Conservation (phyloP, 495 filamentous ascomycete species). For the Neurospora sp. region DNA sequence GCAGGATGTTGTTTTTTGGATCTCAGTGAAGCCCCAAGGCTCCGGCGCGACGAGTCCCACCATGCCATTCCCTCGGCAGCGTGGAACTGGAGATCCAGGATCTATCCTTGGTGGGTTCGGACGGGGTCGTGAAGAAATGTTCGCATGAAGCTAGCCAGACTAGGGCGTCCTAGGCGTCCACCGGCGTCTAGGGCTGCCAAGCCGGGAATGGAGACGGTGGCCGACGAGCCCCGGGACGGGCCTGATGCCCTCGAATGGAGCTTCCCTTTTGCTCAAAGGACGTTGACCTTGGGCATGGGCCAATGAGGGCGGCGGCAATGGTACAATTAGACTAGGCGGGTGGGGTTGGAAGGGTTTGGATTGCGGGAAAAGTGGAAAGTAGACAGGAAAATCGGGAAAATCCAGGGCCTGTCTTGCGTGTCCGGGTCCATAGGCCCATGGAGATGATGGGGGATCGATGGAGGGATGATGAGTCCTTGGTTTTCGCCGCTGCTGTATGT, state of each 20-base stretch:
- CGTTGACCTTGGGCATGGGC: not conserved
- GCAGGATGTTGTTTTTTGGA: conserved; percentile 6
- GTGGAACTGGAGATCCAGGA: not conserved
- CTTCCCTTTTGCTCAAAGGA: not conserved
- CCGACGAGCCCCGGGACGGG: not conserved
- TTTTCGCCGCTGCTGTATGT: not conserved
- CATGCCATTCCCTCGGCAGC: conserved; percentile 15
- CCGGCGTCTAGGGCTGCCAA: not conserved
- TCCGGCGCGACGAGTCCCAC: conserved; percentile 18
- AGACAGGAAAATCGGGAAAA: not conserved
- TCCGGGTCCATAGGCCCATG: not conserved
- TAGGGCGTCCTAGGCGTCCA: not conserved
- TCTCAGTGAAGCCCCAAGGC: conserved; percentile 3
- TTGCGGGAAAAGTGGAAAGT: not conserved
- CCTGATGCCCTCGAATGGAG: not conserved
- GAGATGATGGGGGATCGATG: not conserved
- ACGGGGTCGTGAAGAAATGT: conserved; percentile 1
- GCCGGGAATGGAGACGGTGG: not conserved
- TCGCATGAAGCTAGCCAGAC: not conserved
- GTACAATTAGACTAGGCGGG: not conserved
- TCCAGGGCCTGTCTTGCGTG: not conserved
- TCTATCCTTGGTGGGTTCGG: not conserved
- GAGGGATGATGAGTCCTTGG: not conserved
- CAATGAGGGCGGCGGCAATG: not conserved
- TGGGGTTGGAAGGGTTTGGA: not conserved